Base-by-base conservation (phyloP, 805 yeast species). In the Zygosaccharomyces siamensis region DNA sequence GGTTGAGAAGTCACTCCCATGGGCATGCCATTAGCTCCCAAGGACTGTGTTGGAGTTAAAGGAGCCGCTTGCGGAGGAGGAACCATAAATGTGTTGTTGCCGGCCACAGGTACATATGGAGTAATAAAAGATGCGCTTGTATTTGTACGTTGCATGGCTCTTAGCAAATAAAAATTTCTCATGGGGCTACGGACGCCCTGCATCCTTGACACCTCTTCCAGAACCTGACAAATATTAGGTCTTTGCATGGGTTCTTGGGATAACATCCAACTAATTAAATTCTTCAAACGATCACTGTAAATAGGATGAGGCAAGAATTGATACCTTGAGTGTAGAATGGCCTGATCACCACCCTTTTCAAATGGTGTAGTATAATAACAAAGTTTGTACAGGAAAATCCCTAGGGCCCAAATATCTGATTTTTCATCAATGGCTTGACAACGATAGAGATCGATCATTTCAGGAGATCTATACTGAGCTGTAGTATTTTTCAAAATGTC, bases 311-410 rank as follows among this genome's bases (percentile, higher is more conserved):
- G 70, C 5, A 83, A 84, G 47, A 74, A 78, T 14, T 77, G 72
- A 51, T 72, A 77, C 21, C 72, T 66, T 14, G 85, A 80, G 51
- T 78, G 74, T 43, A 84, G 59, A 24, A 86, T 86, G 39, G 84
- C 84, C 33, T 69, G 61, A 55, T 86, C 90, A 20, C 82, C 83
- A 14, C 74, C 73, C 27, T 67, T 70, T 64, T 86, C 95, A 61
- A 86, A 86, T 0, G 95, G 95, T 0, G 95, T 86, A 0, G 87
- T 86, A 58, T 84, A 86, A 64, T 84, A 86, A 60, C 93, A 84
- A 43, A 86, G 62, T 62, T 86, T 86, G 70, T 86, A 86, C 30
- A 86, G 65, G 54, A 86, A 83, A 24, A 86, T 79, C 10, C 95
- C 95, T 31, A 86, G 63, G 0, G 95, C 95, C 95, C 95, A 86